Evolutionary conservation across 2,329 filamentous ascomycete genomes (phyloP), one percentile per base, ranked within the genome.

Genomic region (Fusarium goolgardi): DNA sequence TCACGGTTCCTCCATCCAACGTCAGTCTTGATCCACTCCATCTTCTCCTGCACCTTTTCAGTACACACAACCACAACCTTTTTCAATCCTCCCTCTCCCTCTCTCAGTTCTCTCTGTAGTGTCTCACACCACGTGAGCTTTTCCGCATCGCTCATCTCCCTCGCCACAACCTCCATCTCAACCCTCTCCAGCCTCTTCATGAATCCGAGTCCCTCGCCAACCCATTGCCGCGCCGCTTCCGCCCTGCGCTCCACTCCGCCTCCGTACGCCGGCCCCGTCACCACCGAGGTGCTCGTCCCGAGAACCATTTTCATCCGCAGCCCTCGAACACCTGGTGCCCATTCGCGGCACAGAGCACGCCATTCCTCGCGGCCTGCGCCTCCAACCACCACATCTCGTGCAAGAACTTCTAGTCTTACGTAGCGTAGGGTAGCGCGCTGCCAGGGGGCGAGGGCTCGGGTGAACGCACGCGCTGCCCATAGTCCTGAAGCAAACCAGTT

Each of bases 401-500:
- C 75, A 21, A 80, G 71, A 13, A 83, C 73, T 59, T 85, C 82
- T 2, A 85, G 70, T 1, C 81, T 72, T 4, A 78, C 77, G 49
- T 76, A 81, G 12, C 82, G 77, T 70, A 85, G 67, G 3, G 68
- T 64, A n/a, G 68, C 68, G 6, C 75, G 72, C 75, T 85, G 83
- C 83, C 83, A 85, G 4, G 74, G 65, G 34, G 57, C 54, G 25
- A 82, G 69, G 4, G 69, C 69, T 16, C 73, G 64, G 3, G 78
- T 74, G 55, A 83, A 81, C 1, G 74, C 74, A 11, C 77, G 69
- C 0, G 81, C 82, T 1, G 81, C 77, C 68, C 78, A 78, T 5
- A 83, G 69, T 0, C 82, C 83, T 16, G 80, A 82, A 15, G 79
- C 76, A 71, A 83, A 83, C 79, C 80, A 82, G 43, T 80, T 81